Evolutionary conservation across 176 grass and related monocot species (phyloP), one percentile per base, ranked within the genome.

Genomic region (Sorghum bicolor): DNA sequence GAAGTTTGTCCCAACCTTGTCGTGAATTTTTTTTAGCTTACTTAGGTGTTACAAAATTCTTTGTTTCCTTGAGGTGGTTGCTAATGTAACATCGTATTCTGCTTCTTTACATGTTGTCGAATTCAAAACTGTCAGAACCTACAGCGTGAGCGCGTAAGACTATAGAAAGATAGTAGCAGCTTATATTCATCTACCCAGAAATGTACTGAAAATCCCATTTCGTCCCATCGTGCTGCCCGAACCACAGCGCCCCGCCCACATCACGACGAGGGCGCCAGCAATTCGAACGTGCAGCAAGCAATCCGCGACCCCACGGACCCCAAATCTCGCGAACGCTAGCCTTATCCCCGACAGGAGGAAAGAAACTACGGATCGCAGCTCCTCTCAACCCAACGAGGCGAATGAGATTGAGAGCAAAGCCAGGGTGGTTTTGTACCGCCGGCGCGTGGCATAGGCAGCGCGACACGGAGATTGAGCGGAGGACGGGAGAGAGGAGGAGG

Each of bases 321-420:
- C 4, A 38, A 62, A 76, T 53, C 31, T 50, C 16, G 67, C 19
- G 22, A 33, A 80, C 1, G 16, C 14, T 22, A 43, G 0, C 34
- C 33, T 28, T 45, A 36, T 13, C 19, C 39, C 31, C 45, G 12
- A 5, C 65, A 19, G 22, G 30, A 57, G 6, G 57, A 25, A 31
- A 41, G 8, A 19, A 31, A 44, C 22, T 48, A 57, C 9, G 70
- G 26, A 84, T 88, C 86, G 70, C 81, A 4, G 7, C 31, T 67
- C 11, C 16, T 6, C 39, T 52, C 62, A 7, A 39, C 33, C n/a
- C 43, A 64, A 34, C 57, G 70, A 77, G 55, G 52, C 74, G 26
- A 63, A 26, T 13, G 10, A 40, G n/a, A 40, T 7, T 40, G 22
- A 17, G 10, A 16, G 38, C 13, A 5, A 17, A 1, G 5, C 15